phyloP scores from a whole-genome alignment of 345 rosid genomes.

The Salix udensis region DNA sequence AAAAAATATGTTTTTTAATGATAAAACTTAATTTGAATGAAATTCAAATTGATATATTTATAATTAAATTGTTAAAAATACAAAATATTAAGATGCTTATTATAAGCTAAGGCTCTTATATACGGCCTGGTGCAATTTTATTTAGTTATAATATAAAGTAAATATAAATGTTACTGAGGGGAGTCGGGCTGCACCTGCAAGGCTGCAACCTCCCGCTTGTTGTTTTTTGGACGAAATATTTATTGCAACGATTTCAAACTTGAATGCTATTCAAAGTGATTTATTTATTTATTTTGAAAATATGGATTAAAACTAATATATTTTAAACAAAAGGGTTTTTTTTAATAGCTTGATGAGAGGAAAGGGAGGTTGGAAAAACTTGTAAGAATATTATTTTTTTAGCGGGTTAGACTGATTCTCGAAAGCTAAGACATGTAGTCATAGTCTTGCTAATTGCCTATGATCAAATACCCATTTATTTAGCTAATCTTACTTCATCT shows the following conservation, averaged over 20 bases:
- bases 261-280: too few relatives aligned
- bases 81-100: too few relatives aligned
- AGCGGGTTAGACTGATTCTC: neutral
- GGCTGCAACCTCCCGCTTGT: neutral
- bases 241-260: neutral
- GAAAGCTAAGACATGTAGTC: neutral
- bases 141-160: too few relatives aligned
- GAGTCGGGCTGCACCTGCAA: neutral
- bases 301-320: neutral
- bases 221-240: neutral
- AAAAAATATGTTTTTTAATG: too few relatives aligned
- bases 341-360: neutral
- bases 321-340: neutral
- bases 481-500: neutral
- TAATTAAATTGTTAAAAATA: too few relatives aligned
- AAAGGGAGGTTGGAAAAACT: neutral
- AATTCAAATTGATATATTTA: too few relatives aligned
- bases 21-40: too few relatives aligned
- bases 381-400: too few relatives aligned
- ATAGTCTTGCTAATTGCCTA: neutral
- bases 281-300: neutral
- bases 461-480: too few relatives aligned
- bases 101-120: too few relatives aligned
- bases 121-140: too few relatives aligned
- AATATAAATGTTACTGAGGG: too few relatives aligned